These are phyloP conservation scores for Cryptococcus wingfieldii DNA, from an alignment of 1,284 basidiomycete genomes.

Conservation along the genomic window DNA sequence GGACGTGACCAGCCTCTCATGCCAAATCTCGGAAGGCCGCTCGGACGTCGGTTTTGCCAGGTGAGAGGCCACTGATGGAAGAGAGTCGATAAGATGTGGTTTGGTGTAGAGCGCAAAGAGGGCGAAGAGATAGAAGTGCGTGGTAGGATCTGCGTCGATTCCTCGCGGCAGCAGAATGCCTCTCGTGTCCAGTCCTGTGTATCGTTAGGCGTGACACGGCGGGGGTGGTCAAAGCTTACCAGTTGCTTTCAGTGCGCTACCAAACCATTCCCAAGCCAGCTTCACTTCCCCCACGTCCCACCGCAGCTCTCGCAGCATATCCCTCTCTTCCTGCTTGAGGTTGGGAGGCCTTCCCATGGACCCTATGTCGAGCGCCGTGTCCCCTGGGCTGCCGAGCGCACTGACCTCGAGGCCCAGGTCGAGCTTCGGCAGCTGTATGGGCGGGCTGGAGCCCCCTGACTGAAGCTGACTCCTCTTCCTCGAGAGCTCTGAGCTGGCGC, in stretches of 20 bases:
- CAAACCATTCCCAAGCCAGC: constrained; percentile 33
- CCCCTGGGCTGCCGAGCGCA: neutral
- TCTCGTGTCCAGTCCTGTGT: constrained; percentile 23
- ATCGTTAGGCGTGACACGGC: constrained; percentile 2
- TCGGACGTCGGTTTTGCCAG: constrained; percentile 4
- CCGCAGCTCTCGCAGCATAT: constrained; percentile 21
- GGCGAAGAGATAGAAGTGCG: constrained; percentile 27
- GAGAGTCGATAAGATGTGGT: constrained; percentile 17
- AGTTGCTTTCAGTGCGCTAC: constrained; percentile 24
- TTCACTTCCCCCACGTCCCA: constrained; percentile 25
- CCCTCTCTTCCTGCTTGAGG: constrained; percentile 23
- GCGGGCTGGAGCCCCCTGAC: neutral
- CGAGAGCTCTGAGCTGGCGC: constrained; percentile 17
- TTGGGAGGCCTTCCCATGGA: constrained; percentile 22
- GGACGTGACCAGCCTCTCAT: constrained; percentile 14
- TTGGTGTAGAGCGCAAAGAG: constrained; percentile 23
- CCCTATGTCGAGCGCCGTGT: constrained; percentile 11
- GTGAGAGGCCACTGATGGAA: constrained; percentile 25
- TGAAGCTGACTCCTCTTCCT: constrained; percentile 6
- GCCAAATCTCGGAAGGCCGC: constrained; percentile 6
- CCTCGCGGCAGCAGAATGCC: constrained; percentile 33
- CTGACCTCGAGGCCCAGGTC: constrained; percentile 17
- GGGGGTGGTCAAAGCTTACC: constrained; percentile 18
- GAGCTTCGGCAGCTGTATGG: constrained; percentile 9
- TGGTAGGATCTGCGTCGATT: constrained; percentile 13